Evolutionary conservation across 2,329 filamentous ascomycete species (phyloP).

Genomic region (Sporothrix schenckii): DNA sequence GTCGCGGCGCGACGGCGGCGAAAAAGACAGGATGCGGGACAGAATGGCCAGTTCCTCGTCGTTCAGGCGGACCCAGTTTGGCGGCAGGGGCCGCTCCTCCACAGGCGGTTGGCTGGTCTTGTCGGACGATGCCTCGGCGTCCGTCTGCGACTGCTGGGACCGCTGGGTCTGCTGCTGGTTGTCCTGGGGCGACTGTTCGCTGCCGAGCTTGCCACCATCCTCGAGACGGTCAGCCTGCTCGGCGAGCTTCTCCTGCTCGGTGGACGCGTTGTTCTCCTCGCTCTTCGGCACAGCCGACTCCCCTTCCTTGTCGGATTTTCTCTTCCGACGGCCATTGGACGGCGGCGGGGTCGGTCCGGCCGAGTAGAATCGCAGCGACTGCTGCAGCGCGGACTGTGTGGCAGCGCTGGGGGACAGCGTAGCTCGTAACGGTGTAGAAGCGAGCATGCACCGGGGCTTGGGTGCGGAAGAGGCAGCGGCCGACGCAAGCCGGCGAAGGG

Average conservation of each 20-base stretch:
- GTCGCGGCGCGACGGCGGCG: constrained; percentile 65
- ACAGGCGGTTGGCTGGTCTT: constrained; percentile 1
- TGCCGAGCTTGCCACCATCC: constrained; percentile 28
- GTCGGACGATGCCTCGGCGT: not conserved
- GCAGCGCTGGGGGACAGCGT: constrained; percentile 8
- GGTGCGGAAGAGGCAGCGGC: not conserved
- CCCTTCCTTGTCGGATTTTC: constrained; percentile 27
- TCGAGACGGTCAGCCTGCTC: constrained; percentile 17
- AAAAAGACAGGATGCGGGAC: constrained; percentile 61
- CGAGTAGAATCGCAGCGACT: constrained; percentile 33
- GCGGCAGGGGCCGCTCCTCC: constrained; percentile 43
- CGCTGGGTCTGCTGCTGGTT: not conserved
- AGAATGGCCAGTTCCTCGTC: constrained; percentile 57
- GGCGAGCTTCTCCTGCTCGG: constrained; percentile 21
- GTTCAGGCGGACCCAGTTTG: constrained; percentile 53
- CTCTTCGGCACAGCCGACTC: not conserved
- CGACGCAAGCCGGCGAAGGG: constrained; percentile 20
- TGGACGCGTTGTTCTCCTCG: constrained; percentile 6
- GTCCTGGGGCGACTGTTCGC: constrained; percentile 5
- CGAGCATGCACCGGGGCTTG: constrained; percentile 3
- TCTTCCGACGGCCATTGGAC: constrained; percentile 28
- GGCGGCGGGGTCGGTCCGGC: constrained; percentile 29
- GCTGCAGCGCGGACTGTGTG: constrained; percentile 19
- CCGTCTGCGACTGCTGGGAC: not conserved
- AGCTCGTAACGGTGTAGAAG: constrained; percentile 6